These are phyloP conservation scores for Laguncularia racemosa DNA, from an alignment of 345 rosid genomes.

Conservation along the genomic window DNA sequence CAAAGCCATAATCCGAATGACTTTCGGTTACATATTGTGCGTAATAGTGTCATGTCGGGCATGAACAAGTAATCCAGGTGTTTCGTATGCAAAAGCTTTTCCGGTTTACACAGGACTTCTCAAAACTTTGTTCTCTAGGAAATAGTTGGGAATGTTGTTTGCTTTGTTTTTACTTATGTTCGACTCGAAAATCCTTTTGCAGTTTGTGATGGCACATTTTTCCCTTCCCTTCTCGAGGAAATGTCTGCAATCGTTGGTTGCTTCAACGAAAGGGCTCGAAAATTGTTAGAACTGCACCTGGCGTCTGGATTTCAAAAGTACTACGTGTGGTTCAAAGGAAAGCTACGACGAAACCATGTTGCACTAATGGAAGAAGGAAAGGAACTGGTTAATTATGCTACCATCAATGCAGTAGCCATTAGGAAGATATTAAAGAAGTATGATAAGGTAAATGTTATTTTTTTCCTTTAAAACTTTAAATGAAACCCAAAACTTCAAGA, in stretches of 20 bases:
- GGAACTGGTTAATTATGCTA: conserved; percentile 79
- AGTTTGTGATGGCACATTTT: conserved; percentile 94
- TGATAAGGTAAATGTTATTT: conserved; percentile 95
- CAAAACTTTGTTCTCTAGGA: background rate
- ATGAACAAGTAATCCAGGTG: no score
- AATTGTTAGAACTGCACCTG: conserved; percentile 79
- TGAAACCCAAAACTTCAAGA: no score
- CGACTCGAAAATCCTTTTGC: conserved; percentile 9
- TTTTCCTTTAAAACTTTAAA: no score
- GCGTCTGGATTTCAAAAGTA: conserved; percentile 72
- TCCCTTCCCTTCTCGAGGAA: conserved; percentile 76
- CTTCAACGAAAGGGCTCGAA: conserved; percentile 73
- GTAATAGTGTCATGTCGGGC: no score
- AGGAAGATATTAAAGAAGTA: conserved; percentile 91
- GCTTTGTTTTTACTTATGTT: background rate
- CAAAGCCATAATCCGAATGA: no score
- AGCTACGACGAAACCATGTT: conserved; percentile 34
- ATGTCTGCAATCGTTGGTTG: conserved; percentile 80
- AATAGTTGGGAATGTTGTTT: background rate
- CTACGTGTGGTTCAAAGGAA: conserved; percentile 66
- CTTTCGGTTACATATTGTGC: no score
- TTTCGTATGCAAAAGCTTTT: no score
- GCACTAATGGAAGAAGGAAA: conserved; percentile 74
- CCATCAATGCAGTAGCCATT: conserved; percentile 75
- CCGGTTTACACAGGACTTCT: no score